Evolutionary conservation across 2,329 filamentous ascomycete genomes (phyloP).

Genomic region (Cytospora chrysosperma): DNA sequence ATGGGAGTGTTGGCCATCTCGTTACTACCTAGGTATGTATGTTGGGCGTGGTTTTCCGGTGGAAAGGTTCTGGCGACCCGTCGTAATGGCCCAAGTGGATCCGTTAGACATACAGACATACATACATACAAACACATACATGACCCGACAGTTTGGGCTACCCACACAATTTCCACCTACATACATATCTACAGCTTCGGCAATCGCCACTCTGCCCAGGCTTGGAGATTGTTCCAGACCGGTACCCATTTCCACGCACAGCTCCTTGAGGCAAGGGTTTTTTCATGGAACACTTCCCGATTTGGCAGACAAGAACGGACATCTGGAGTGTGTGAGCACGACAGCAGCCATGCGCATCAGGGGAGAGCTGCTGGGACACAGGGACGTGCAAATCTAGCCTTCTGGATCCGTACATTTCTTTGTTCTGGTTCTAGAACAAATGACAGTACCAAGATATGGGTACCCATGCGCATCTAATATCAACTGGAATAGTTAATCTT

Average conservation of each 20-base stretch:
- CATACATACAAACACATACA: background rate
- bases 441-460: background rate
- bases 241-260: background rate
- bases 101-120: background rate
- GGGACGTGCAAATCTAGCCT: background rate
- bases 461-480: background rate
- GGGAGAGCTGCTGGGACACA: background rate
- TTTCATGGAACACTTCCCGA: background rate
- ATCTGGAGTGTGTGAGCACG: background rate
- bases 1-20: background rate
- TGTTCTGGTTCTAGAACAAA: background rate
- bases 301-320: background rate
- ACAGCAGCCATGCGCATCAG: background rate
- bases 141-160: background rate
- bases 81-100: background rate
- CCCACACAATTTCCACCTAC: background rate
- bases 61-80: background rate
- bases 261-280: background rate
- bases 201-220: background rate
- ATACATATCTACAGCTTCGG: background rate
- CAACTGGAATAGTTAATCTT: background rate
- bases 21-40: too few relatives aligned
- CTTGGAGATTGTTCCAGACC: background rate
- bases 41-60: background rate
- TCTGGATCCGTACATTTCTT: background rate